Evolutionary conservation across 768 basidiomycete genomes (phyloP), one percentile per base, ranked within the genome.

Genomic region (Suillus spraguei): DNA sequence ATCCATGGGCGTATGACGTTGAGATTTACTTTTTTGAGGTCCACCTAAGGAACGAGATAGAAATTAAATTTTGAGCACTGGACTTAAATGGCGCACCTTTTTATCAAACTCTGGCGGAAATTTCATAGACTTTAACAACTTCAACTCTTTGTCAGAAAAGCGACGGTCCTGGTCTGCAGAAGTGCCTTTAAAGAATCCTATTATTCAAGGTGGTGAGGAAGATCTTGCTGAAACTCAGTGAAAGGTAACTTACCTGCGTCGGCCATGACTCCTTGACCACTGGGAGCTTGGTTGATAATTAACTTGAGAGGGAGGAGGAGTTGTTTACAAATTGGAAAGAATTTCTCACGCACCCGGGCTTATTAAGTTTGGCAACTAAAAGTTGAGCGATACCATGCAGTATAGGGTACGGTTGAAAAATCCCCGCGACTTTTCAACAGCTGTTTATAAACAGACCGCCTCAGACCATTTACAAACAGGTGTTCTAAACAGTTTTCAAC

Each of bases 1-100:
- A 98, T 89, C 97, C 97, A 99, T 3, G 95, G 94, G 64, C 92
- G 83, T 72, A 99, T 92, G 68, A 99, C 95, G 20, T 85, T 81
- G 65, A 98, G 70, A 75, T 98, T 97, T 65, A 99, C 95, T 82
- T 98, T 96, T 41, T 93, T 87, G 86, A 96, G 91, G 74, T 98
- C 96, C 52, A 97, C 95, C 92, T 92, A 49, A 20, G 44, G 24
- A 54, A 14, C 41, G 17, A 52, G 55, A 9, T 33, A 2, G 1
- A 17, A 66, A 70, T 54, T 1, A 13, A 33, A 17, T 39, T 47
- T 3, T 13, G 6, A 14, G 39, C 13, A 36, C 35, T 41, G 56
- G 42, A 46, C 39, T 22, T 28, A 39, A 32, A 7, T 32, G 9
- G 63, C 69, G 53, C 61, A 88, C 91, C 85, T 96, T 97, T 80